A percentile compares a stretch with the other conserved stretches of the same genome.
These are phyloP conservation scores for Mortierella sp. DNA, from an alignment of 371 early-diverging fungal genomes.

Conservation along the genomic window DNA sequence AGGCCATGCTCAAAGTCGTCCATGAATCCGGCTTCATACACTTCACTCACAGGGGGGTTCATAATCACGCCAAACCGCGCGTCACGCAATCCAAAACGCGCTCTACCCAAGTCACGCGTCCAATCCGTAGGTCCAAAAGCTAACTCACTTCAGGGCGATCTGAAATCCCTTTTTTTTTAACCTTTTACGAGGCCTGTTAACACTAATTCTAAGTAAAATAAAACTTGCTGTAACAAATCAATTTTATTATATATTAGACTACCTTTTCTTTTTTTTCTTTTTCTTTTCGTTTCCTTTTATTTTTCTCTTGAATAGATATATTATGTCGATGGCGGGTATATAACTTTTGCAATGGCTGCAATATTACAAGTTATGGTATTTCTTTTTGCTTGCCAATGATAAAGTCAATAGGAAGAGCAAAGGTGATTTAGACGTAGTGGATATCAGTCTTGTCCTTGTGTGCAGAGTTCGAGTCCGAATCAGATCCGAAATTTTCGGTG, in stretches of 20 bases:
- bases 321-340: constrained; percentile 12
- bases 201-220: no score
- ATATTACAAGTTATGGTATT: constrained; percentile 12
- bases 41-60: neutral
- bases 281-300: neutral
- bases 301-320: neutral
- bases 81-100: neutral
- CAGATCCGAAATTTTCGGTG: constrained; percentile 10
- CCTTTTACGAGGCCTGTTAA: no score
- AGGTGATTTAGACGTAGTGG: constrained; percentile 23
- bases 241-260: no score
- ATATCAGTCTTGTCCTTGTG: constrained; percentile 38
- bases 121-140: neutral
- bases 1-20: neutral
- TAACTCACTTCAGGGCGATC: no score
- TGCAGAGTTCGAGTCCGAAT: constrained; percentile 20
- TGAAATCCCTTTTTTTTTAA: no score
- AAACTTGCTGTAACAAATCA: neutral
- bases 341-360: constrained; percentile 5
- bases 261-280: no score
- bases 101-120: neutral
- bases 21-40: neutral
- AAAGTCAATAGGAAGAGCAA: neutral
- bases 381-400: constrained; percentile 4
- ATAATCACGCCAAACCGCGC: constrained; percentile 4